A percentile compares a stretch with the other conserved stretches of the same genome.
phyloP scores from a whole-genome alignment of 306 rosid genomes.

The Vigna unguiculata region DNA sequence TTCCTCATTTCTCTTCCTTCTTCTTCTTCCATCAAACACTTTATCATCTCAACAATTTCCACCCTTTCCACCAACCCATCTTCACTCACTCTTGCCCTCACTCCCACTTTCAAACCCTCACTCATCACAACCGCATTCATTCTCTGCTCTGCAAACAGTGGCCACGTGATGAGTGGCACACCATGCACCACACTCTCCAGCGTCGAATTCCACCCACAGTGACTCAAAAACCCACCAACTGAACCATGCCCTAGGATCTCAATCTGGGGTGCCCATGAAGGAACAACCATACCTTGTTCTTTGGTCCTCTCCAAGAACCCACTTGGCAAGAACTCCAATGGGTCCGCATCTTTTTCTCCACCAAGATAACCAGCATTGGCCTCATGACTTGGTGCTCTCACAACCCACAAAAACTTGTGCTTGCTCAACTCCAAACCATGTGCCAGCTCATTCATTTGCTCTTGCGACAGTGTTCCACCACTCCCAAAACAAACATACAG shows the following conservation, averaged over 20 bases:
- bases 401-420: background rate
- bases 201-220: conserved; percentile 8
- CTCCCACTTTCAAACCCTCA: conserved; percentile 7
- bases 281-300: background rate
- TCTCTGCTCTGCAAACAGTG: background rate
- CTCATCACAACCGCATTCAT: background rate
- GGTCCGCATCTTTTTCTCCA: background rate
- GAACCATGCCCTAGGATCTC: background rate
- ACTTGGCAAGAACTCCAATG: background rate
- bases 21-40: background rate
- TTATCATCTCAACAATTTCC: background rate
- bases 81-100: background rate
- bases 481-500: conserved; percentile 46
- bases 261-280: conserved; percentile 7
- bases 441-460: background rate
- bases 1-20: background rate
- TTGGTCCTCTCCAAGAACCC: background rate
- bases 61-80: background rate
- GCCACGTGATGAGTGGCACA: conserved; percentile 15
- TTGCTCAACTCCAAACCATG: background rate
- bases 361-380: background rate
- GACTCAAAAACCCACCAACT: conserved; percentile 5
- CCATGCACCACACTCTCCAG: background rate
- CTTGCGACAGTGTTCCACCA: conserved; percentile 7
- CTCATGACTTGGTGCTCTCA: background rate